Evolutionary conservation across 257 asterid species (phyloP), one percentile per base, ranked within the genome.

Genomic region (Salvia splendens): DNA sequence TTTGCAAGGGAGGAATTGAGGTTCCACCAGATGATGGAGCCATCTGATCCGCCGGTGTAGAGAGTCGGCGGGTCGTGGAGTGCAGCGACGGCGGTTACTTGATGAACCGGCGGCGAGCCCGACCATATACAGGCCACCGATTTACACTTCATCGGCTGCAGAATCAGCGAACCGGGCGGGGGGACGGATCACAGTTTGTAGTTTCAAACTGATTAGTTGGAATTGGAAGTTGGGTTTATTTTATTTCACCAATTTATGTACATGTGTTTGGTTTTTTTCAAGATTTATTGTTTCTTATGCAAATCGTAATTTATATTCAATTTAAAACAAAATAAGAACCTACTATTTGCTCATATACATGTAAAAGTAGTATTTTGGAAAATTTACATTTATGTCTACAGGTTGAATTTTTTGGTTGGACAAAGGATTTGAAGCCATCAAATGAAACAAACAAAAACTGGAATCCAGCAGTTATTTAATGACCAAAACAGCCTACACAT

Each of bases 1-100:
- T 73, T 73, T 5, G 38, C 68, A 54, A 52, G n/a, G 42, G 84
- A 63, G 62, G 84, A 65, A 72, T 75, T 47, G 79, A 90, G 82
- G 74, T 80, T 86, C 97, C 99, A 93, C 89, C 96, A 86, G 89
- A 90, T 80, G 89, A 93, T 91, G 87, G 97, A 86, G 91, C 97
- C 99, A 86, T 93, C 92, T 64, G 95, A 84, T 77, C 95, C 99
- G 71, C 97, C 99, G 70, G 99, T 93, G 87, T 88, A 90, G 15
- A 93, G 96, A 53, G 95, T 85, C 62, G 87, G 83, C 68, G 97
- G 97, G 45, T 80, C 77, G 65, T 65, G 65, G 62, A 92, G 82
- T 14, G 81, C 88, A 49, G 96, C 89, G 78, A 79, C 81, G 79
- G 99, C 85, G 78, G 92, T 93, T 75, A 93, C 97, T 76, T 67